Conservation (phyloP, 495 filamentous ascomycete genomes). For the Tirmania nivea region DNA sequence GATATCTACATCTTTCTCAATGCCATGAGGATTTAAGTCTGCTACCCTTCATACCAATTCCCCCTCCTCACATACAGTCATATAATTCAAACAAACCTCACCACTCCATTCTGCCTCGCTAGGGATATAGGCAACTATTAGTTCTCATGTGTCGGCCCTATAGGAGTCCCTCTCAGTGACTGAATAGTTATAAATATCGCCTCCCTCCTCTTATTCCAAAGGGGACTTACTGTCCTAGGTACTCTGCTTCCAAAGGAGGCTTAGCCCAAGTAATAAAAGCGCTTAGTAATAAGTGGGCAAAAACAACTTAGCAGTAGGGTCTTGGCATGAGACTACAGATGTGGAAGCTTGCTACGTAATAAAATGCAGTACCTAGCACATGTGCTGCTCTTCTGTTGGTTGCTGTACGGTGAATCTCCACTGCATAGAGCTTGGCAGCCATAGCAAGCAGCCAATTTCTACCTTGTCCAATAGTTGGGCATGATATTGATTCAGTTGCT, state of each 20-base stretch:
- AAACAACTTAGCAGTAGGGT: too few species aligned
- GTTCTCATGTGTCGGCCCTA: slow-evolving; percentile 22
- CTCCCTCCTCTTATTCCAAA: slow-evolving; percentile 69
- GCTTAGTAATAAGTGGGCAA: slow-evolving; percentile 69
- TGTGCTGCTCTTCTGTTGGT: too few species aligned
- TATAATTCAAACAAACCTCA: slow-evolving; percentile 71
- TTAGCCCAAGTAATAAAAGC: slow-evolving; percentile 74
- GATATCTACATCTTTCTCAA: slow-evolving; percentile 49
- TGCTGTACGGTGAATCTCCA: too few species aligned
- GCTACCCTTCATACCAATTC: slow-evolving; percentile 57
- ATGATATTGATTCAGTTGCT: too few species aligned
- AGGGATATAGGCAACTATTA: slow-evolving; percentile 75
- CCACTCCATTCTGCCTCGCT: slow-evolving; percentile 58
- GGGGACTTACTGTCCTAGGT: slow-evolving; percentile 74
- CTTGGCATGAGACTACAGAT: too few species aligned
- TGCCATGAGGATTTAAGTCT: slow-evolving; percentile 65
- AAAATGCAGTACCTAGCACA: too few species aligned
- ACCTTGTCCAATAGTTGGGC: too few species aligned
- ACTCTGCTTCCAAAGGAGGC: slow-evolving; percentile 74
- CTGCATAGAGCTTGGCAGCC: too few species aligned
- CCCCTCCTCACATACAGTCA: slow-evolving; percentile 67
- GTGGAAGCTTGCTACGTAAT: too few species aligned
- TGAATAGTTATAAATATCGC: slow-evolving; percentile 65
- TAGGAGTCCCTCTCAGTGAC: slow-evolving; percentile 3
- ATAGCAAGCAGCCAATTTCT: too few species aligned